Base-by-base conservation (phyloP, 805 yeast species). In the Hanseniaspora valbyensis region DNA sequence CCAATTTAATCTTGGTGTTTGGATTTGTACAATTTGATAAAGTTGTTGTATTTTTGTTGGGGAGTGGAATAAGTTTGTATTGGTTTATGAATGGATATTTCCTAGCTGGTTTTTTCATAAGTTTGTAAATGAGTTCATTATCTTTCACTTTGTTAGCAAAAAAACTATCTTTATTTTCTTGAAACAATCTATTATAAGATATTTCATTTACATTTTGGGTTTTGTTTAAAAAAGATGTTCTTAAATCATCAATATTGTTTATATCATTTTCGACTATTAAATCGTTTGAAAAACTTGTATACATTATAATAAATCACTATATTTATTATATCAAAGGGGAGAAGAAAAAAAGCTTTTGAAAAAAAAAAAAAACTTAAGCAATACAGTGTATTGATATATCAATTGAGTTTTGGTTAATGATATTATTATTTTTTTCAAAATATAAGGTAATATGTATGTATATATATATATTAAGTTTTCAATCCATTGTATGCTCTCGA, bases 1-100 rank as follows among this genome's bases (percentile, higher is more conserved):
- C 63, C 48, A 59, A 58, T 41, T 59, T 61, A 1, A 64, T 66
- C 44, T 61, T 60, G 4, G 66, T 66, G 54, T 56, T 30, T 18
- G 44, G 37, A 19, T 40, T 48, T 1, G 51, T 48, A 25, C 51
- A 48, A 9, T 33, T 40, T 3, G 51, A 43, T 14, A 48, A 12
- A 4, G 51, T 48, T 14, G 51, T 48, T 3, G 51, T 39, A 9
- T 34, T 32, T 18, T 33, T 30, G 4, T 34, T 34, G 5, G 51
- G 29, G 16, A 48, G 18, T 4, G 36, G 18, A 14, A 48, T 14
- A 14, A 48, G 44, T 24, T 48, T 48, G 44, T 48, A 48, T 40
- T 48, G 51, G 32, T 48, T 48, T 4, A 48, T 48, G 42, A 32
- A 48, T 25, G 51, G 51, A 14, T 39, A n/a, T 10, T n/a, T 33